phyloP scores from a whole-genome alignment of 208 protist genomes.

The Trypanosomatidae sp. region DNA sequence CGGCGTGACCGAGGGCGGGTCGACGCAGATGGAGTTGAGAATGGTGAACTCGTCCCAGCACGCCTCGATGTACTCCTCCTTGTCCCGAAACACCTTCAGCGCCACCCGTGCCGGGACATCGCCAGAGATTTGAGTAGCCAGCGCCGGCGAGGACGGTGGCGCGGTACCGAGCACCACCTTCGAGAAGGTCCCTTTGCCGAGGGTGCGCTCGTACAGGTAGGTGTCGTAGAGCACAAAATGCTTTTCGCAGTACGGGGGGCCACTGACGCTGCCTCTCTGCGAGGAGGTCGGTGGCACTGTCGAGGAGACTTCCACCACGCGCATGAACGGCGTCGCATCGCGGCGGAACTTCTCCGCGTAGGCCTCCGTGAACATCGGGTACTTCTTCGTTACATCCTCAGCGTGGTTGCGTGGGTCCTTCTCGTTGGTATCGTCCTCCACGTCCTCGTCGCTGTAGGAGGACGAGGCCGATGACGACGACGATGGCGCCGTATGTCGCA shows the following conservation, averaged over 20 bases:
- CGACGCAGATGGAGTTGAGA: conserved; percentile 31
- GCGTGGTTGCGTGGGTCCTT: conserved; percentile 32
- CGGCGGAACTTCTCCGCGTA: conserved; percentile 49
- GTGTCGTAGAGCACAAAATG: conserved; percentile 65
- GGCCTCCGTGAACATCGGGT: conserved; percentile 57
- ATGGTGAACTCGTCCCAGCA: conserved; percentile 75
- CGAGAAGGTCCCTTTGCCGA: conserved; percentile 83
- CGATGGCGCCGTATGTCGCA: conserved; percentile 11
- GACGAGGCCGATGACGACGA: conserved; percentile 18
- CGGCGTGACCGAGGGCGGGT: conserved; percentile 18
- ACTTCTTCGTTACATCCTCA: conserved; percentile 47
- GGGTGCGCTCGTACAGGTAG: conserved; percentile 52
- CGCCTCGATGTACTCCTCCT: conserved; percentile 63
- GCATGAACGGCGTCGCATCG: conserved; percentile 54
- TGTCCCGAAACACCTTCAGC: conserved; percentile 81
- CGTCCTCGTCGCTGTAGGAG: conserved; percentile 24
- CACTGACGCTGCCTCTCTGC: conserved; percentile 6
- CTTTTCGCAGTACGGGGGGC: conserved; percentile 7
- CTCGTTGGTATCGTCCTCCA: conserved; percentile 30
- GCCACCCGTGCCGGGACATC: conserved; percentile 37
- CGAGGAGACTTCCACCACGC: conserved; percentile 22
- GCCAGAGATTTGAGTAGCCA: conserved; percentile 18
- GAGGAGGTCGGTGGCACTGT: background rate
- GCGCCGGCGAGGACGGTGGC: conserved; percentile 14
- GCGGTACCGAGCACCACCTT: conserved; percentile 68